These are phyloP conservation scores for Hypoxylon cercidicola DNA, from an alignment of 495 filamentous ascomycete genomes.

Conservation along the genomic window DNA sequence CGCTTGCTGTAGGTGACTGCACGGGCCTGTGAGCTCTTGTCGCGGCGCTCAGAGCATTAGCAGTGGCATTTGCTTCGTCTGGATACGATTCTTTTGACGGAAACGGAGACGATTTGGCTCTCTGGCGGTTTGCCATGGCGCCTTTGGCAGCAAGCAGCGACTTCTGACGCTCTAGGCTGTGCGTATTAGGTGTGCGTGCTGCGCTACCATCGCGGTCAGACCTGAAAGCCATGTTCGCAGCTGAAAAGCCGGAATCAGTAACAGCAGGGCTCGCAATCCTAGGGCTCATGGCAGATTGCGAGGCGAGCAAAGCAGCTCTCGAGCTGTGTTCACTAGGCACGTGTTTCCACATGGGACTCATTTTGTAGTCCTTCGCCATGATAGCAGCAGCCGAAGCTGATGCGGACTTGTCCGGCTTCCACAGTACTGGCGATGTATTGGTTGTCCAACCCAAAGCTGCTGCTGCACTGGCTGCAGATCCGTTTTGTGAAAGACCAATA, in stretches of 20 bases:
- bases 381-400: slow-evolving; percentile 75
- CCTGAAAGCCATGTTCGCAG: slow-evolving; percentile 66
- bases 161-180: slow-evolving; percentile 54
- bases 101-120: slow-evolving; percentile 73
- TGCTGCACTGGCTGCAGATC: slow-evolving; percentile 76
- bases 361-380: slow-evolving; percentile 73
- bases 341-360: slow-evolving; percentile 63
- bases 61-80: slow-evolving; percentile 66
- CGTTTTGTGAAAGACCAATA: slow-evolving; percentile 68
- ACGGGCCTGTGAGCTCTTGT: slow-evolving; percentile 63
- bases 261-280: slow-evolving; percentile 48
- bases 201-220: slow-evolving; percentile 28
- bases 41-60: slow-evolving; percentile 75
- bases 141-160: slow-evolving; percentile 79
- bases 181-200: slow-evolving; percentile 25
- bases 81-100: slow-evolving; percentile 58
- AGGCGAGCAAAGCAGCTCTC: slow-evolving; percentile 77
- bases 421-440: slow-evolving; percentile 67
- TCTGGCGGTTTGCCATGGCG: slow-evolving; percentile 71
- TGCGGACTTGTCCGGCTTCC: slow-evolving; percentile 65
- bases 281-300: slow-evolving; percentile 67
- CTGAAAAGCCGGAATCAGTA: slow-evolving; percentile 65
- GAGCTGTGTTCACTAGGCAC: slow-evolving; percentile 69
- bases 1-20: slow-evolving; percentile 43
- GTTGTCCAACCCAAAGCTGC: slow-evolving; percentile 77